phyloP scores from a whole-genome alignment of 2,329 filamentous ascomycete genomes.

The Paracorniculantispora psalliotae region DNA sequence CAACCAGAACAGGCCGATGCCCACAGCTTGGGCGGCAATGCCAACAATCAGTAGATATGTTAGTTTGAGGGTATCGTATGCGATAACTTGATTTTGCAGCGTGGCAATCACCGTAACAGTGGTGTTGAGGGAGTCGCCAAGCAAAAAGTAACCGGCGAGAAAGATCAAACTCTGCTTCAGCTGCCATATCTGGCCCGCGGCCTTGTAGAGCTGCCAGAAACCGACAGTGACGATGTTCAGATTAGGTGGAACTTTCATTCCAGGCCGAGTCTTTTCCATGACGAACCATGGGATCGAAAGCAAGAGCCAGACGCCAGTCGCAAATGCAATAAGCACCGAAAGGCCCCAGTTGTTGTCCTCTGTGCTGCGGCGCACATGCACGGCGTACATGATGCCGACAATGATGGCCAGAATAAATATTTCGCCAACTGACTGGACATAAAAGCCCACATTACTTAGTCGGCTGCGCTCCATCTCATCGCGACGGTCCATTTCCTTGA shows the following conservation, averaged over 20 bases:
- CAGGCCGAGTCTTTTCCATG: slow-evolving; percentile 58
- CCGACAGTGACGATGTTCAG: slow-evolving; percentile 52
- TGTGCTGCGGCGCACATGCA: slow-evolving; percentile 54
- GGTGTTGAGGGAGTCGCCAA: slow-evolving; percentile 66
- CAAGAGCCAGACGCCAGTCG: slow-evolving; percentile 58
- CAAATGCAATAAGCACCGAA: slow-evolving; percentile 60
- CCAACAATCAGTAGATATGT: slow-evolving; percentile 64
- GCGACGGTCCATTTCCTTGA: slow-evolving; percentile 54
- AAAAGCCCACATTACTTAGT: slow-evolving; percentile 59
- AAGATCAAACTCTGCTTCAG: slow-evolving; percentile 63
- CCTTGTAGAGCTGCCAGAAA: slow-evolving; percentile 56
- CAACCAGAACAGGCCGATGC: slow-evolving; percentile 58
- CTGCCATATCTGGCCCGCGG: slow-evolving; percentile 55
- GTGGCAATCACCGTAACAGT: slow-evolving; percentile 64
- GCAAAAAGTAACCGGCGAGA: slow-evolving; percentile 61
- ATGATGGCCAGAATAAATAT: slow-evolving; percentile 59
- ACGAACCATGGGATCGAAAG: slow-evolving; percentile 64
- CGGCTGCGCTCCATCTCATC: slow-evolving; percentile 61
- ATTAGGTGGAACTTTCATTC: slow-evolving; percentile 36
- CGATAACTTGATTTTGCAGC: slow-evolving; percentile 59
- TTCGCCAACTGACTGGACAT: slow-evolving; percentile 57
- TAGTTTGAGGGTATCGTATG: slow-evolving; percentile 59
- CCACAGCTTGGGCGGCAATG: slow-evolving; percentile 57
- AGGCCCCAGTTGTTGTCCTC: slow-evolving; percentile 63
- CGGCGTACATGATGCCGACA: slow-evolving; percentile 57